Evolutionary conservation across 2,329 filamentous ascomycete genomes (phyloP), one percentile per base, ranked within the genome.

Genomic region (Nothophoma quercina): DNA sequence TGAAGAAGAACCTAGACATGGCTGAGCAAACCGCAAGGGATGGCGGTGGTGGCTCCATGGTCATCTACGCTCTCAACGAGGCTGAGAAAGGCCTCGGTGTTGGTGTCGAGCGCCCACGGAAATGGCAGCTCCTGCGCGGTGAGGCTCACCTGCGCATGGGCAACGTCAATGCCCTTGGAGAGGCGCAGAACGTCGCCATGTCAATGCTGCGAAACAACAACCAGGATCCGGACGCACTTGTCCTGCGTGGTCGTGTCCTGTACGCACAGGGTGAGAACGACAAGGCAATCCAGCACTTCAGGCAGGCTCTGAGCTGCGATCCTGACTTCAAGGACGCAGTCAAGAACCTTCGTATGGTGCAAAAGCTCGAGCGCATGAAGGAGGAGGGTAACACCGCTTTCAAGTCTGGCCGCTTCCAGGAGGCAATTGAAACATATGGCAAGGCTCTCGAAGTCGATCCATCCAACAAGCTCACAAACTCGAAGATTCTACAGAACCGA

Each of bases 221-320:
- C 73, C 89, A 93, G 71, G 95, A 99, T 69, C 93, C 95, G 1
- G 95, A 99, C 77, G 95, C 93, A 1, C 80, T 99, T 59, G 90
- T 97, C 5, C 84, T 99, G 43, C 86, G 93, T 39, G 95, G 93
- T 19, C 86, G 92, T 58, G 89, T 91, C 13, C 83, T 96, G 41
- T 98, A 98, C 68, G 88, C 87, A 4, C 90, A 95, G 72, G 95
- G 95, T 23, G 95, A 99, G 64, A 96, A 96, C 68, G 90, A 96
- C 2, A 96, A 97, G 81, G 93, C 95, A 1, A 84, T 96, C 34
- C 90, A 93, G 71, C 90, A 96, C 74, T 95, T 98, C 79, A 86
- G 91, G 60, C 90, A 95, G 78, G 95, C 93, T 16, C 79, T 96
- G 49, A 89, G 83, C 72, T 91, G 93, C 73, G 95, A 98, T 65